Percentiles rank a stretch among this genome's conserved stretches.
Conservation (phyloP, 1,139 yeast genomes). For the Nematodospora anomalae region DNA sequence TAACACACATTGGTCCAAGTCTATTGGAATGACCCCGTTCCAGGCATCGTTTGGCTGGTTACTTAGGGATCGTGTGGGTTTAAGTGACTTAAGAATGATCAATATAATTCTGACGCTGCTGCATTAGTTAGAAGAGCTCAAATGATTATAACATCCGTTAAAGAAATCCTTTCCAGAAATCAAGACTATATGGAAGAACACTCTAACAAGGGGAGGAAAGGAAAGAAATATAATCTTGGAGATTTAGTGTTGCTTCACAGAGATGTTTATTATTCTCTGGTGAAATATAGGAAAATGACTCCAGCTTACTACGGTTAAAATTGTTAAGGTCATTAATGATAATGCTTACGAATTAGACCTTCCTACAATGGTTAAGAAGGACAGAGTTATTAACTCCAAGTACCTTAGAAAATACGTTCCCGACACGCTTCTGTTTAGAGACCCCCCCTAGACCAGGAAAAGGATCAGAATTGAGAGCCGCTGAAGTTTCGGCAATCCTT, state of each 20-base stretch:
- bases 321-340: conserved; percentile 6
- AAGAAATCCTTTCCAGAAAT: conserved; percentile 1
- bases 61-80: no score
- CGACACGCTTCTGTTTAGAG: background rate
- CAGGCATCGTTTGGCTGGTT: no score
- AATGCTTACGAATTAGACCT: conserved; percentile 8
- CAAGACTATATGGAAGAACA: conserved; percentile 5
- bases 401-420: conserved; percentile 2
- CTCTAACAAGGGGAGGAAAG: conserved; percentile 5
- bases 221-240: conserved; percentile 3
- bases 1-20: conserved; percentile 4
- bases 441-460: conserved; percentile 1
- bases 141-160: no score
- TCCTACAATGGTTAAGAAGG: conserved; percentile 3
- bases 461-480: conserved; percentile 3
- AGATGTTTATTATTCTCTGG: conserved; percentile 3
- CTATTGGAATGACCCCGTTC: conserved; percentile 3
- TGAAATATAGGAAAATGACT: conserved; percentile 1
- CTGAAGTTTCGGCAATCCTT: conserved; percentile 1
- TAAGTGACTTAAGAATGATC: no score
- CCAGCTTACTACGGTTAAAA: conserved; percentile 7
- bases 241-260: conserved; percentile 4
- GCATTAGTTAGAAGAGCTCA: no score
- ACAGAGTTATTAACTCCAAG: conserved; percentile 3
- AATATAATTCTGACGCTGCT: no score